Conservation (phyloP, 2,329 filamentous ascomycete genomes). For the Conoideocrella luteorostrata region DNA sequence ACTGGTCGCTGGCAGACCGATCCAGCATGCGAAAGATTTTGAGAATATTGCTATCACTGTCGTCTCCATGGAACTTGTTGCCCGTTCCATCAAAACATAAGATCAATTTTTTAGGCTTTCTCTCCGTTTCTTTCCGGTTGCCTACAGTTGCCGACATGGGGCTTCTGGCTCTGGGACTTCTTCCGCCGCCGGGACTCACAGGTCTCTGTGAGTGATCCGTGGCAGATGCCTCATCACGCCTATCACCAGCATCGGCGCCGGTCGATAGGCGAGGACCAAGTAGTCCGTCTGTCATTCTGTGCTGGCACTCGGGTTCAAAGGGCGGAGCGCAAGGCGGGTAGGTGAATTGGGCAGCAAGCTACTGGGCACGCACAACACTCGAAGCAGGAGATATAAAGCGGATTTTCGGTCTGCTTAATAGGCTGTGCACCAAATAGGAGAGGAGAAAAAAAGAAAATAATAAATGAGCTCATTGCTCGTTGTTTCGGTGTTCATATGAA, state of each 20-base stretch:
- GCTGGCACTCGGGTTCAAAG: too few relatives aligned
- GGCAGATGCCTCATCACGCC: neutral
- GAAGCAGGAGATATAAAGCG: too few relatives aligned
- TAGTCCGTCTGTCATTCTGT: constrained; percentile 7
- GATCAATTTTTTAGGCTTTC: constrained; percentile 40
- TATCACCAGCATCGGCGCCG: neutral
- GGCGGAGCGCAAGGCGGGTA: too few relatives aligned
- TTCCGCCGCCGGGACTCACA: neutral
- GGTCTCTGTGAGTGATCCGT: neutral
- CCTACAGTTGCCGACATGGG: neutral
- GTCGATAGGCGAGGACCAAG: neutral
- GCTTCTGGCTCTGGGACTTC: constrained; percentile 4
- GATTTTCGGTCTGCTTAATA: too few relatives aligned
- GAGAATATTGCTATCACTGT: constrained; percentile 59
- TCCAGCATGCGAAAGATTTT: constrained; percentile 68
- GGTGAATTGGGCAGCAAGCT: too few relatives aligned
- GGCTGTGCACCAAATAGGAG: too few relatives aligned
- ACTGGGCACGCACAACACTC: neutral
- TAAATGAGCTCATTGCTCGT: too few relatives aligned
- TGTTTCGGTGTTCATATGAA: too few relatives aligned
- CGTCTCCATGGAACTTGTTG: constrained; percentile 57
- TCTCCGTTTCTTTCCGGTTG: neutral
- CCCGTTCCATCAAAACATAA: constrained; percentile 59
- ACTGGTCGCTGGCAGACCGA: constrained; percentile 54
- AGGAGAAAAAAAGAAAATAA: too few relatives aligned